Percentiles rank a stretch among this genome's conserved stretches.
These are phyloP conservation scores for Gloeopeniophorella convolvens DNA, from an alignment of 768 basidiomycete species.

Conservation along the genomic window DNA sequence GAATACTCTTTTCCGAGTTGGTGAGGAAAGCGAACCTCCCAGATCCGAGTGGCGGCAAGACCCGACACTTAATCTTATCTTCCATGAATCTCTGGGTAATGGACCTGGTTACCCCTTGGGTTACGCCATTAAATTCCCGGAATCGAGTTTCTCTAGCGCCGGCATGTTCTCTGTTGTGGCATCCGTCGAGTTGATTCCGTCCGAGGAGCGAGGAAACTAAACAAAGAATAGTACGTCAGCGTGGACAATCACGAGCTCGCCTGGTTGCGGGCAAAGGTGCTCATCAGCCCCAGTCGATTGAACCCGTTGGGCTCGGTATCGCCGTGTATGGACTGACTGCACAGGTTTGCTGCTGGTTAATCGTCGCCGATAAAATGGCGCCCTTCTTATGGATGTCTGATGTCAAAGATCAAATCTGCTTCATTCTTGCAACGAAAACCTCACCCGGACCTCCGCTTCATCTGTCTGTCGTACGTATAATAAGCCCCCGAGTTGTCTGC, in stretches of 20 bases:
- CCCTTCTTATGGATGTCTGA: slow-evolving; percentile 12
- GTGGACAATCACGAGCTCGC: slow-evolving; percentile 17
- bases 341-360: slow-evolving; percentile 18
- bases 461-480: slow-evolving; percentile 19
- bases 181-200: slow-evolving; percentile 19
- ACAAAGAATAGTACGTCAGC: slow-evolving; percentile 7
- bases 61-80: slow-evolving; percentile 16
- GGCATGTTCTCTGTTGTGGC: slow-evolving; percentile 18
- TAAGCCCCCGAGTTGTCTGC: slow-evolving; percentile 8
- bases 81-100: slow-evolving; percentile 8
- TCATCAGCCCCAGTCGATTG: slow-evolving; percentile 4
- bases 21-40: no score
- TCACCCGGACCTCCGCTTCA: slow-evolving; percentile 16
- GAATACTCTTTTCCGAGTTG: no score
- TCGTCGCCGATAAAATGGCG: slow-evolving; percentile 18
- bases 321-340: slow-evolving; percentile 14
- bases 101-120: slow-evolving; percentile 13
- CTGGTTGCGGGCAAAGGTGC: no score
- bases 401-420: slow-evolving; percentile 17
- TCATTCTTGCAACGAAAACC: slow-evolving; percentile 15
- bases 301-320: slow-evolving; percentile 6
- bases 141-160: slow-evolving; percentile 19
- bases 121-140: slow-evolving; percentile 19
- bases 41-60: slow-evolving; percentile 6
- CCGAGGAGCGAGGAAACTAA: slow-evolving; percentile 16